phyloP scores from a whole-genome alignment of 495 filamentous ascomycete species.

The Neurospora sp. region DNA sequence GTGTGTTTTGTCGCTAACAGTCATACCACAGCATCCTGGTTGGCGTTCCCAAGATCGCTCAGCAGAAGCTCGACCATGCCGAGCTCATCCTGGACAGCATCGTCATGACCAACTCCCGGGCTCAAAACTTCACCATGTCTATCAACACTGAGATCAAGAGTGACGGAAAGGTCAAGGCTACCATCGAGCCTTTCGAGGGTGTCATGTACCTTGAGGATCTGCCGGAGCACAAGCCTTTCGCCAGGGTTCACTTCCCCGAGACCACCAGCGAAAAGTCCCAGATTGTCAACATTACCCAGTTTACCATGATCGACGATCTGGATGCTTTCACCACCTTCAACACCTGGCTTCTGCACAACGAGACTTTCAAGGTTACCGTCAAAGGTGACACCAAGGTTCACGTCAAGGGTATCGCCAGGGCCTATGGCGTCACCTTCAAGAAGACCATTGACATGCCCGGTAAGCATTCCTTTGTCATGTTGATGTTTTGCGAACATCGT shows the following conservation, averaged over 20 bases:
- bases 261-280: slow-evolving; percentile 42
- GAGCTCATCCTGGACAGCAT: slow-evolving; percentile 49
- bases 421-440: slow-evolving; percentile 30
- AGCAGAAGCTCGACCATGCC: slow-evolving; percentile 54
- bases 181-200: slow-evolving; percentile 29
- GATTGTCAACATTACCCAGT: slow-evolving; percentile 48
- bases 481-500: neutral
- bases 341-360: slow-evolving; percentile 41
- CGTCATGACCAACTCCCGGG: slow-evolving; percentile 46
- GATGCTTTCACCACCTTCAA: slow-evolving; percentile 49
- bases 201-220: slow-evolving; percentile 46
- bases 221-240: slow-evolving; percentile 43
- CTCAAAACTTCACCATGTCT: slow-evolving; percentile 45
- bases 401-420: slow-evolving; percentile 26
- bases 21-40: slow-evolving; percentile 52
- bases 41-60: slow-evolving; percentile 61
- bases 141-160: slow-evolving; percentile 42
- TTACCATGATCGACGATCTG: slow-evolving; percentile 42
- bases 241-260: slow-evolving; percentile 40
- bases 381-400: slow-evolving; percentile 28
- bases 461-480: neutral
- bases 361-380: slow-evolving; percentile 28
- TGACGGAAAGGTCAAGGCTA: slow-evolving; percentile 42
- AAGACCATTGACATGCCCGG: slow-evolving; percentile 32
- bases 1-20: neutral